Evolutionary conservation across 2,329 filamentous ascomycete species (phyloP), one percentile per base, ranked within the genome.

Genomic region (Alternaria longipes): DNA sequence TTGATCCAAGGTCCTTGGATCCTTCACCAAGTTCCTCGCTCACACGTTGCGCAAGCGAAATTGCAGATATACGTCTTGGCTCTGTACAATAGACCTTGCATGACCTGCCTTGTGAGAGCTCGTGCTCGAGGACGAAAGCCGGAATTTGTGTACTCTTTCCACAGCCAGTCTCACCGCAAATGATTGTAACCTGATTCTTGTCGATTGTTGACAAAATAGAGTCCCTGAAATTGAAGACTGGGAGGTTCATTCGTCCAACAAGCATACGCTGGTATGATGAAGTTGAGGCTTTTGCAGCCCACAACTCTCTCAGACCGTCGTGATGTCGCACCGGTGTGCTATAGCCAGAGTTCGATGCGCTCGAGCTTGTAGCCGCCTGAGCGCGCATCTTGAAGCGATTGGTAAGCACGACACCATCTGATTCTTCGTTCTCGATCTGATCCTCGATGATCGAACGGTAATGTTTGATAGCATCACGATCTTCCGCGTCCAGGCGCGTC

Each of bases 101-200:
- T 5, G 88, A 83, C 65, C 89, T 90, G 5, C 94, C 94, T 64
- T 90, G 87, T 3, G 88, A 87, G 51, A 99, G 85, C 73, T 97
- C 90, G 71, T 97, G 88, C 77, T 99, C 95, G 8, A 99, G 83
- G 55, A 99, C 87, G 74, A 96, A 98, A 0, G 94, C 90, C 5
- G 95, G 95, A n/a, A 97, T 91, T 73, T 99, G 95, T 0, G 95
- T 99, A 78, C 93, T 97, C 83, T 99, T 99, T 66, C 95, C 95
- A 76, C 91, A 97, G 68, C 95, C 95, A 3, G 95, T 99, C 80
- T 99, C 95, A 75, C 95, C 95, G 75, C 94, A 98, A 30, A 99
- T 87, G 61, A 99, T 97, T 9, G 95, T 89, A 9, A 97, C 91
- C 72, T 95, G 94, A 66, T 97, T 87, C 22, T 86, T 84, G 47